A percentile compares a stretch with the other conserved stretches of the same genome.
phyloP scores from a whole-genome alignment of 2,329 filamentous ascomycete genomes.

The Bipolaris gigantea region DNA sequence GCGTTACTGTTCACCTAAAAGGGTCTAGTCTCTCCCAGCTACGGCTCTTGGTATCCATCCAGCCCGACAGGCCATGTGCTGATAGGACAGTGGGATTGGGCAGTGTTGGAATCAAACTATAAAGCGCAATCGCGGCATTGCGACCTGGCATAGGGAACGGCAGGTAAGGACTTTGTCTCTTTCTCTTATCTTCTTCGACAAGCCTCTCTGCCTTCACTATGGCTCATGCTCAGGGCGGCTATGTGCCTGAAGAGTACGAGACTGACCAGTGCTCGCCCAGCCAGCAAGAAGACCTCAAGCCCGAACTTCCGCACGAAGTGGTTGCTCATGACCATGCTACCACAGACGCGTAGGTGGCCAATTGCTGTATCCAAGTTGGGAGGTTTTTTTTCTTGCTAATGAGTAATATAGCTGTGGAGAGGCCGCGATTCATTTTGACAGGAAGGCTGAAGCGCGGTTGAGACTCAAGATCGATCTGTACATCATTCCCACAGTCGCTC shows the following conservation, averaged over 20 bases:
- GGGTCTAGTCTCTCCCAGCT: conserved; percentile 5
- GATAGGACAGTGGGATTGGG: conserved; percentile 6
- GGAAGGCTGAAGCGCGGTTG: conserved; percentile 59
- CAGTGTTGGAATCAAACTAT: conserved; percentile 1
- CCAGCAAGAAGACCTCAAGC: conserved; percentile 35
- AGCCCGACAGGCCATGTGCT: not conserved
- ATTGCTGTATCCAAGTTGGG: not conserved
- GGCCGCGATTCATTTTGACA: conserved; percentile 52
- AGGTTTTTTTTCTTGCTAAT: conserved; percentile 5
- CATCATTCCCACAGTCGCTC: conserved; percentile 65
- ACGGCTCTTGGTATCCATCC: conserved; percentile 9
- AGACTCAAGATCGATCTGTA: conserved; percentile 66
- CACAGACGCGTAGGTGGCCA: conserved; percentile 32
- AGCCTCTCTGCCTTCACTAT: conserved; percentile 6
- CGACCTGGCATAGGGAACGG: conserved; percentile 1
- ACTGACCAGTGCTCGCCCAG: conserved; percentile 23
- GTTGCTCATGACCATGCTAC: conserved; percentile 36
- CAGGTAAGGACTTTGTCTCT: not conserved
- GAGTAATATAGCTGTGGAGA: conserved; percentile 33
- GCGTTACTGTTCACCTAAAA: conserved; percentile 1
- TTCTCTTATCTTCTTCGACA: not conserved
- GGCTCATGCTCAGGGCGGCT: conserved; percentile 8
- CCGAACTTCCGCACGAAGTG: conserved; percentile 27
- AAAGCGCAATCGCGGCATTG: conserved; percentile 12
- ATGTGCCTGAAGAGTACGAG: not conserved